Percentiles rank a stretch among this genome's conserved stretches.
phyloP scores from a whole-genome alignment of 2,329 filamentous ascomycete species.

The Cytospora leucostoma region DNA sequence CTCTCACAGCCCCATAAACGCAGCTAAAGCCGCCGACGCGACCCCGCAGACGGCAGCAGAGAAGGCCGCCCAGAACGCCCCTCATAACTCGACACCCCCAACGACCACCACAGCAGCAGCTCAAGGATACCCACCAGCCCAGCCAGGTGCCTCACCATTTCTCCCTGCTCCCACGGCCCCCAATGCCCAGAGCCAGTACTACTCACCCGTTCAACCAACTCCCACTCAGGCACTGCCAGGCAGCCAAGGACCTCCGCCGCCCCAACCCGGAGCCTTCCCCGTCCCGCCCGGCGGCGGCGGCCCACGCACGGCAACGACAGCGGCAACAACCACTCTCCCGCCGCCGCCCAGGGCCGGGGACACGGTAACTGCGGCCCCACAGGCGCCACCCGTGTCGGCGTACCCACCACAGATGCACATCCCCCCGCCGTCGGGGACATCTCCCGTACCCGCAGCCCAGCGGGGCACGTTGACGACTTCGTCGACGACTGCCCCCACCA shows the following conservation, averaged over 20 bases:
- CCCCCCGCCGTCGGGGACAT: conserved; percentile 42
- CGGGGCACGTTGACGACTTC: conserved; percentile 48
- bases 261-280: conserved; percentile 60
- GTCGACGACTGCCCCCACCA: neutral
- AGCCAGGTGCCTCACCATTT: conserved; percentile 49
- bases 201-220: conserved; percentile 44
- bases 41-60: conserved; percentile 48
- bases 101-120: conserved; percentile 34
- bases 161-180: conserved; percentile 47
- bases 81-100: conserved; percentile 29
- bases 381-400: conserved; percentile 36
- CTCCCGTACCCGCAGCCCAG: conserved; percentile 39
- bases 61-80: conserved; percentile 30
- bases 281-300: conserved; percentile 37
- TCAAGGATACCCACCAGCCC: conserved; percentile 43
- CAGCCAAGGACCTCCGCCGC: conserved; percentile 49
- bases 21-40: conserved; percentile 52
- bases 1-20: conserved; percentile 59
- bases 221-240: conserved; percentile 41
- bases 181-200: conserved; percentile 37
- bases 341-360: conserved; percentile 56
- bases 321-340: conserved; percentile 40
- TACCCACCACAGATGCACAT: conserved; percentile 54
- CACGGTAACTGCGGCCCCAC: conserved; percentile 36
- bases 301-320: conserved; percentile 26